Base-by-base conservation (phyloP, 2,329 filamentous ascomycete genomes). In the Venturia asperata region DNA sequence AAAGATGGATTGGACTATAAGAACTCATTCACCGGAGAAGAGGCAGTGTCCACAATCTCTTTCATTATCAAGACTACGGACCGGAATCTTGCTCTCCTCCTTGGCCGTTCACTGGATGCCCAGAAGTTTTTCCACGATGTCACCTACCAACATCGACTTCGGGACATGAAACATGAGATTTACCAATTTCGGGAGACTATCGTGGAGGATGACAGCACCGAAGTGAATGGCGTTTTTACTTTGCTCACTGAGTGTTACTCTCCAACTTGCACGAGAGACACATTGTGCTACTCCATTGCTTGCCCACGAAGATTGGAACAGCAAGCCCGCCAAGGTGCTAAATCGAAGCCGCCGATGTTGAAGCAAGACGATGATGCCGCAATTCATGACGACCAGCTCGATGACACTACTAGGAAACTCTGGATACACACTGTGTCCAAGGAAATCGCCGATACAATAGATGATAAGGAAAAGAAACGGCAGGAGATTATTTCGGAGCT, bases 121-220 rank as follows among this genome's bases (percentile, higher is more conserved):
- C 94, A 99, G 74, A 97, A 97, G 75, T 97, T 96, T 79, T 99
- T 99, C 75, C 94, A 99, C 79, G 94, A 99, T 81, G 94, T 97
- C 62, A 97, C 93, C 0, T 99, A 99, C 76, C 93, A 97, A 71
- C 94, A 99, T 76, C 86, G 94, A 61, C 80, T 99, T 71, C 89
- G 94, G 76, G 94, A 99, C 76, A 95, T 93, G n/a, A 85, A 88
- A 49, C 89, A 88, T 63, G 94, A 99, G 77, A 90, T 99, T 76
- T 99, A 97, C 76, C 93, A 97, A 74, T 99, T 99, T 77, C 87
- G 90, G 70, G 93, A 97, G 78, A 95, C 88, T 2, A 82, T 97
- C 75, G 88, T 92, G 78, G 93, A 97, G 70, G 88, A 88, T 55
- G 85, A 55, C 6, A 56, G 61, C 21, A 55, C 58, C 21, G 66